Percentiles rank a stretch among this genome's conserved stretches.
Conservation (phyloP, 1,284 basidiomycete species). For the Hemileia vastatrix region DNA sequence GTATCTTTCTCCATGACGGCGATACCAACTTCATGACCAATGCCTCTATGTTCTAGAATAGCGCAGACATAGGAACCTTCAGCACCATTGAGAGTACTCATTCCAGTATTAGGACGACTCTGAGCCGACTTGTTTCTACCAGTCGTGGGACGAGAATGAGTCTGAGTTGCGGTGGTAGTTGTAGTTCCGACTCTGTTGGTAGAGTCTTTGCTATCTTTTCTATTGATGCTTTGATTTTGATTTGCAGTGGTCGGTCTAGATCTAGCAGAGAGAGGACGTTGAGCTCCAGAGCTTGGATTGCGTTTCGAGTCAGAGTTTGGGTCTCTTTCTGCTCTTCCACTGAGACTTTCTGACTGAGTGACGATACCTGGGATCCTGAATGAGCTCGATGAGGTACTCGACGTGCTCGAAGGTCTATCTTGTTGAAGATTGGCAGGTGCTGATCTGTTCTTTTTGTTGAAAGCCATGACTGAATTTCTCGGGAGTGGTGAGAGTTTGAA, state of each 20-base stretch:
- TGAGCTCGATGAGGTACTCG: too few relatives aligned
- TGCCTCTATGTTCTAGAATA: slow-evolving; percentile 44
- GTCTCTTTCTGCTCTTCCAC: neutral
- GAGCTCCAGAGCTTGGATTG: too few relatives aligned
- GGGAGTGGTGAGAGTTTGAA: too few relatives aligned
- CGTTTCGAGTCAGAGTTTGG: neutral
- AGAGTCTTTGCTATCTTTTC: neutral
- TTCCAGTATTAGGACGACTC: neutral
- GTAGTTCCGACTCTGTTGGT: neutral
- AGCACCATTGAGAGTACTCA: neutral
- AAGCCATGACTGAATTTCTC: too few relatives aligned
- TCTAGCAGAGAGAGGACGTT: neutral
- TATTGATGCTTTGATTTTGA: neutral
- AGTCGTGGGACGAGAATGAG: neutral
- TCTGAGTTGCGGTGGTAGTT: neutral
- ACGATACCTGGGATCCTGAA: too few relatives aligned
- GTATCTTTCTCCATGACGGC: slow-evolving; percentile 72
- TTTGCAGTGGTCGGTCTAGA: neutral
- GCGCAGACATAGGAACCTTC: too few relatives aligned
- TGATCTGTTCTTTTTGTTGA: too few relatives aligned
- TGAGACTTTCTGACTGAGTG: too few relatives aligned
- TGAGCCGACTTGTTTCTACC: neutral
- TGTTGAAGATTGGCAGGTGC: too few relatives aligned
- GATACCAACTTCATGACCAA: slow-evolving; percentile 70
- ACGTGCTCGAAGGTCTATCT: too few relatives aligned